These are phyloP conservation scores for Raddia distichophylla DNA, from an alignment of 176 grass and related monocot genomes.

Conservation along the genomic window DNA sequence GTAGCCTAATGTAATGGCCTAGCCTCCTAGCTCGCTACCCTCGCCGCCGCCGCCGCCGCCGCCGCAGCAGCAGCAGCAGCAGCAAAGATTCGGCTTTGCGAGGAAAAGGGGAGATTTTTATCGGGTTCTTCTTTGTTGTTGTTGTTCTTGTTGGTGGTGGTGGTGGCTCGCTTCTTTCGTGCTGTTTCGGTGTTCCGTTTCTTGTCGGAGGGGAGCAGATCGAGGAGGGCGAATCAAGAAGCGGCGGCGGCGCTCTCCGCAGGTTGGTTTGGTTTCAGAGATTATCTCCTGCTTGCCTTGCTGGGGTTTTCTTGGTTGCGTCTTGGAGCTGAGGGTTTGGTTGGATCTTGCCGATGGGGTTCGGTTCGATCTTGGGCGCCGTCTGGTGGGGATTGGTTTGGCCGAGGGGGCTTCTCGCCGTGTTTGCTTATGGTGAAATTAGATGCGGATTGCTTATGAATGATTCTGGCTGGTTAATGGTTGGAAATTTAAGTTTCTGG, in stretches of 20 bases:
- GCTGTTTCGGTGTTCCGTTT: neutral
- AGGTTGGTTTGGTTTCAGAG: slow-evolving; percentile 10
- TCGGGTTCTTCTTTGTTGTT: too few relatives aligned
- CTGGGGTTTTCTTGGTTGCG: neutral
- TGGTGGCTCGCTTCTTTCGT: slow-evolving; percentile 2
- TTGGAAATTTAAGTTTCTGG: slow-evolving; percentile 6
- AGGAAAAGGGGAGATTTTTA: slow-evolving; percentile 2
- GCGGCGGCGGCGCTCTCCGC: neutral
- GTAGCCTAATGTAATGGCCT: neutral
- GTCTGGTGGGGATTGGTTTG: neutral
- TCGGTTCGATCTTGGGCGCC: slow-evolving; percentile 37
- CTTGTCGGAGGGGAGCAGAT: neutral
- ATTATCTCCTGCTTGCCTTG: neutral
- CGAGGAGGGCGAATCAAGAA: slow-evolving; percentile 20
- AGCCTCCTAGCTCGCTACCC: too few relatives aligned
- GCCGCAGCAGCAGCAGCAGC: too few relatives aligned
- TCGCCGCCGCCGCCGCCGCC: too few relatives aligned
- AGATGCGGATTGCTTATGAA: neutral
- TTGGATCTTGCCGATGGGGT: slow-evolving; percentile 41
- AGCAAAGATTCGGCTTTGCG: neutral
- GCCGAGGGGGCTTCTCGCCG: neutral
- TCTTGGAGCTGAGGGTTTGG: neutral
- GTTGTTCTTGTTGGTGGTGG: neutral
- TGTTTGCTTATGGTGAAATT: neutral
- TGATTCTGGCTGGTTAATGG: neutral